Conservation (phyloP, 2,329 filamentous ascomycete species). For the Paracamarosporium sp. region DNA sequence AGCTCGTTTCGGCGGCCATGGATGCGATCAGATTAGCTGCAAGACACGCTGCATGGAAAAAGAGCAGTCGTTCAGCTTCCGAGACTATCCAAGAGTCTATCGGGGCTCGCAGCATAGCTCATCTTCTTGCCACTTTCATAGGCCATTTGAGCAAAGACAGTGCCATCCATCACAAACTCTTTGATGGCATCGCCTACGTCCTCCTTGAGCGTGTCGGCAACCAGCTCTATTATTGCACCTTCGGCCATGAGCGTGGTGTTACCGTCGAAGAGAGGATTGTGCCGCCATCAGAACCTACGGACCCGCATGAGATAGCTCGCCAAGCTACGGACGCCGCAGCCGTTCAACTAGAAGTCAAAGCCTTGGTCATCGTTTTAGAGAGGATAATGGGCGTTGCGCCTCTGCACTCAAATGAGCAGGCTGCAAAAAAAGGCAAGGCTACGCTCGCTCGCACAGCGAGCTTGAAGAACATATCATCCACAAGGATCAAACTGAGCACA, state of each 20-base stretch:
- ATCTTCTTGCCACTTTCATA: conserved; percentile 46
- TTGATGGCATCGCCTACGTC: conserved; percentile 53
- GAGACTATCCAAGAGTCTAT: conserved; percentile 26
- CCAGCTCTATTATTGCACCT: conserved; percentile 47
- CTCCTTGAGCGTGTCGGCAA: conserved; percentile 49
- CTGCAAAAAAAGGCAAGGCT: conserved; percentile 12
- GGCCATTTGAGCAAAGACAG: conserved; percentile 44
- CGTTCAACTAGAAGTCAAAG: conserved; percentile 47
- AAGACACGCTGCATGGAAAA: conserved; percentile 22
- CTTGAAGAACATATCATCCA: conserved; percentile 27
- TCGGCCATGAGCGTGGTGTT: conserved; percentile 39
- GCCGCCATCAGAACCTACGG: conserved; percentile 3
- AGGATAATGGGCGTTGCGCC: conserved; percentile 49
- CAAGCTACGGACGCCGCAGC: conserved; percentile 29
- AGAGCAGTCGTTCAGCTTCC: conserved; percentile 11
- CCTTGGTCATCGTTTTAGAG: conserved; percentile 50
- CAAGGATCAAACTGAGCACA: conserved; percentile 41
- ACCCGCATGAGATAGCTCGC: conserved; percentile 11
- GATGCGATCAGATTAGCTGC: conserved; percentile 36
- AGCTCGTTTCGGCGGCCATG: conserved; percentile 48
- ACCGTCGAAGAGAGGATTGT: conserved; percentile 37
- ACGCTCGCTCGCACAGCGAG: conserved; percentile 31
- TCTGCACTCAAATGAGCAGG: conserved; percentile 38
- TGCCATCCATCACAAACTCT: conserved; percentile 46
- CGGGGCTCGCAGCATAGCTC: conserved; percentile 35